A percentile compares a stretch with the other conserved stretches of the same genome.
Evolutionary conservation across 1,284 basidiomycete genomes (phyloP).

Genomic region (Cerrena zonata): DNA sequence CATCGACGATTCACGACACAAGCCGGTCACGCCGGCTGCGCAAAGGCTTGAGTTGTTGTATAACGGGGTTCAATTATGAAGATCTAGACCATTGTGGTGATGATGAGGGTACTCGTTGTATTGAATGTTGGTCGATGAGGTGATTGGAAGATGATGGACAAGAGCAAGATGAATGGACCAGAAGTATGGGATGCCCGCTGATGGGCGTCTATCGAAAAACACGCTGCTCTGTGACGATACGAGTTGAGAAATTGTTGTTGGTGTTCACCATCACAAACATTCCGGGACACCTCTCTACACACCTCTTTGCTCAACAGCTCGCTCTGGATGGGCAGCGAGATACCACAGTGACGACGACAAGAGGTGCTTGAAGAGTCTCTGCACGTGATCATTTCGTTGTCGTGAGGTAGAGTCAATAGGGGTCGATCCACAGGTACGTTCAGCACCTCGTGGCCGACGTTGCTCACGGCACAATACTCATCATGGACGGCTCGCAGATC

Average conservation of each 20-base stretch:
- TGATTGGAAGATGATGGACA: not conserved
- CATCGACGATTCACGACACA: not conserved
- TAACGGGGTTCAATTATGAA: not conserved
- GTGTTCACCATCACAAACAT: too few relatives aligned
- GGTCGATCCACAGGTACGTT: not conserved
- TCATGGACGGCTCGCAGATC: conserved; percentile 11
- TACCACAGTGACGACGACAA: not conserved
- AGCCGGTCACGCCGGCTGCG: not conserved
- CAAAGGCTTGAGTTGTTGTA: not conserved
- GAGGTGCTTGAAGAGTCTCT: not conserved
- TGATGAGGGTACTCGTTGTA: not conserved
- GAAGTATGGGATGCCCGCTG: too few relatives aligned
- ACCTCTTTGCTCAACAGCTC: not conserved
- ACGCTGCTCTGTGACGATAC: too few relatives aligned
- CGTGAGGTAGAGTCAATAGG: not conserved
- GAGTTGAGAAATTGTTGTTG: too few relatives aligned
- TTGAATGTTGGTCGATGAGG: not conserved
- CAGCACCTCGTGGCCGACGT: not conserved
- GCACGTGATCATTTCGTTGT: not conserved
- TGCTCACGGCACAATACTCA: not conserved
- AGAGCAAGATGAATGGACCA: not conserved
- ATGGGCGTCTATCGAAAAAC: too few relatives aligned
- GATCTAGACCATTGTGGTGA: not conserved
- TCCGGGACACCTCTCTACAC: not conserved
- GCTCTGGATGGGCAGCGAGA: not conserved